phyloP scores from a whole-genome alignment of 805 yeast genomes.

The Ogataea parapolymorpha region DNA sequence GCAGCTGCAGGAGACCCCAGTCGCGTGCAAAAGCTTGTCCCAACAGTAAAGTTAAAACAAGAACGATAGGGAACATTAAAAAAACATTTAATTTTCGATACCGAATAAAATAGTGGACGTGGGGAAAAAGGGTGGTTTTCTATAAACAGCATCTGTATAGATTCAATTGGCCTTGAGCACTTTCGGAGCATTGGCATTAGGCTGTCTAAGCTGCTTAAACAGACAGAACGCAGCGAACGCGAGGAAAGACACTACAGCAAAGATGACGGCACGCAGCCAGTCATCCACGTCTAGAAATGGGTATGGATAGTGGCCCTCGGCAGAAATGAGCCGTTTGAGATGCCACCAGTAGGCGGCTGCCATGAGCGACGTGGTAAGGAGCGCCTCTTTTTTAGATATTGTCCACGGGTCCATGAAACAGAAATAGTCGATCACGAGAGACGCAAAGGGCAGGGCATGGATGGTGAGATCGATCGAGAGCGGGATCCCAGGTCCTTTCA shows the following conservation, averaged over 20 bases:
- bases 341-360: slow-evolving; percentile 52
- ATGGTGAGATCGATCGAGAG: slow-evolving; percentile 51
- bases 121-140: neutral
- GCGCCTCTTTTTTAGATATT: slow-evolving; percentile 34
- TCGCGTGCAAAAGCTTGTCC: neutral
- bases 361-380: slow-evolving; percentile 36
- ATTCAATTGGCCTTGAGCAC: slow-evolving; percentile 1
- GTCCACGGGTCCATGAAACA: slow-evolving; percentile 47
- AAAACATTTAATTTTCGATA: slow-evolving; percentile 1
- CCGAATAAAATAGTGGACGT: neutral
- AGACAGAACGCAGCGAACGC: slow-evolving; percentile 32
- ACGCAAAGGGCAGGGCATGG: slow-evolving; percentile 56
- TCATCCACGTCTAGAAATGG: slow-evolving; percentile 59
- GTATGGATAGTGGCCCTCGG: slow-evolving; percentile 52
- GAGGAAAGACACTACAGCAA: slow-evolving; percentile 40
- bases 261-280: slow-evolving; percentile 44
- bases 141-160: neutral
- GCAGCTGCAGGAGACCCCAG: slow-evolving; percentile 4
- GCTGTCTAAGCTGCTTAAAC: slow-evolving; percentile 16
- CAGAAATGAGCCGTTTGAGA: slow-evolving; percentile 48
- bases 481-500: slow-evolving; percentile 42
- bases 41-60: slow-evolving; percentile 1
- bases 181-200: neutral
- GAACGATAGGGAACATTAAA: neutral
- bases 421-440: slow-evolving; percentile 54